These are phyloP conservation scores for Saccharomyces eubayanus DNA, from an alignment of 805 yeast species.

Conservation along the genomic window DNA sequence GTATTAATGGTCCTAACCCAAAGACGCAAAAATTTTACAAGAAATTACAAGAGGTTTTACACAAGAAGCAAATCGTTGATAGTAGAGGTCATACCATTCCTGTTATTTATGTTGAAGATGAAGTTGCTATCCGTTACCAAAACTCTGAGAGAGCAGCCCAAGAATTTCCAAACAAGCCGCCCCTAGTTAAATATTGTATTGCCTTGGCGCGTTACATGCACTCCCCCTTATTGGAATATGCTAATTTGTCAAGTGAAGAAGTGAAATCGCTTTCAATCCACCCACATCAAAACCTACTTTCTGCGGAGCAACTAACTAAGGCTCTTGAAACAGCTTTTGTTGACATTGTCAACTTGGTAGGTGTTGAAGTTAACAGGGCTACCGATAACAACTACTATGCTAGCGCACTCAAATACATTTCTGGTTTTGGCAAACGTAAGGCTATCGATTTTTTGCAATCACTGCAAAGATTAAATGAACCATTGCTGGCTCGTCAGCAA, in stretches of 20 bases:
- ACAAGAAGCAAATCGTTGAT: conserved; percentile 46
- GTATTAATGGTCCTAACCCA: conserved; percentile 79
- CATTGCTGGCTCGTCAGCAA: conserved; percentile 70
- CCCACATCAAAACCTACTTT: conserved; percentile 63
- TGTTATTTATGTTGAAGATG: conserved; percentile 82
- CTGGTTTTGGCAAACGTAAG: conserved; percentile 94
- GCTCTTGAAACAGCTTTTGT: conserved; percentile 78
- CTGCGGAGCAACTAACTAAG: conserved; percentile 52
- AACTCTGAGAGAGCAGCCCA: conserved; percentile 62
- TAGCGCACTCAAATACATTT: conserved; percentile 61
- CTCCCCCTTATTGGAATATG: conserved; percentile 86
- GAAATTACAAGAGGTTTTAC: conserved; percentile 47
- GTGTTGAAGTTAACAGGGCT: conserved; percentile 89
- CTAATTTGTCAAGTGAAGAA: conserved; percentile 62
- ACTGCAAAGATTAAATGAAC: conserved; percentile 47
- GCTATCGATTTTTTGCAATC: conserved; percentile 80
- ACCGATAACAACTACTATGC: conserved; percentile 63
- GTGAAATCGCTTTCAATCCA: conserved; percentile 59
- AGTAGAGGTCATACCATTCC: conserved; percentile 51
- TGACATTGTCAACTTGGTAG: conserved; percentile 83
- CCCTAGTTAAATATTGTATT: conserved; percentile 73
- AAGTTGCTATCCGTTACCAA: conserved; percentile 83
- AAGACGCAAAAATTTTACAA: conserved; percentile 54
- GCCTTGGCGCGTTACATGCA: conserved; percentile 89
- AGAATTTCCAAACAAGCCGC: conserved; percentile 80